Percentiles rank a stretch among this genome's conserved stretches.
Evolutionary conservation across 495 filamentous ascomycete species (phyloP).

Genomic region (Xylaria telfairii): DNA sequence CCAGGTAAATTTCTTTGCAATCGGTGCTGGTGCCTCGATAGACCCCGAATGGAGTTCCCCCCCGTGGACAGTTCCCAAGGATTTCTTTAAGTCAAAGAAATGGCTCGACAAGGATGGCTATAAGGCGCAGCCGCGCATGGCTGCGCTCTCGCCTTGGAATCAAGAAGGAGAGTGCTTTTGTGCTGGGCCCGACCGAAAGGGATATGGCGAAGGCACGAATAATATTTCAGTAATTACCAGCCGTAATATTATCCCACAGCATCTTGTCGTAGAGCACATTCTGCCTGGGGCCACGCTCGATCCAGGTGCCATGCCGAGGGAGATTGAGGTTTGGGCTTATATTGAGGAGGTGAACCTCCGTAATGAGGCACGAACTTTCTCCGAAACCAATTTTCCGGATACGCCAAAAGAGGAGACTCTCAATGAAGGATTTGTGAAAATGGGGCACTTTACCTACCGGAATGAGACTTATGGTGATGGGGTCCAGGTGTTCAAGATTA

Average conservation of each 20-base stretch:
- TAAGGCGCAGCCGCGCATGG: constrained; percentile 36
- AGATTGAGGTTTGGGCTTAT: constrained; percentile 66
- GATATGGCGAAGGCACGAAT: constrained; percentile 38
- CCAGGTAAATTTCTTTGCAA: constrained; percentile 50
- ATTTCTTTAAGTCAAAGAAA: constrained; percentile 26
- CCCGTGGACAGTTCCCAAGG: constrained; percentile 29
- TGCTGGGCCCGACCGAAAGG: constrained; percentile 43
- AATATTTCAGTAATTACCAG: constrained; percentile 56
- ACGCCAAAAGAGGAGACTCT: constrained; percentile 29
- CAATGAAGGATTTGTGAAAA: constrained; percentile 51
- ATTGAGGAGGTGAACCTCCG: constrained; percentile 43
- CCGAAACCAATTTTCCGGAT: constrained; percentile 35
- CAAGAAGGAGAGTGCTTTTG: constrained; percentile 75
- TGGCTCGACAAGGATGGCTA: constrained; percentile 33
- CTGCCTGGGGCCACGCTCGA: constrained; percentile 57
- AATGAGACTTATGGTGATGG: constrained; percentile 47
- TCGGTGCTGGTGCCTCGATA: constrained; percentile 44
- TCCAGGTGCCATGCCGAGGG: constrained; percentile 60
- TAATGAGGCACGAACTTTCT: constrained; percentile 40
- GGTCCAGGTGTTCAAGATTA: constrained; percentile 57
- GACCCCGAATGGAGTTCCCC: constrained; percentile 39
- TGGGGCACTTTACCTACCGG: constrained; percentile 61
- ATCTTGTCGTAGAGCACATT: constrained; percentile 70
- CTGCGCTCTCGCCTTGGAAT: constrained; percentile 61
- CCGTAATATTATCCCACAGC: constrained; percentile 56